Percentiles rank a stretch among this genome's conserved stretches.
These are phyloP conservation scores for Metschnikowia kofuensis DNA, from an alignment of 805 yeast species.

Conservation along the genomic window DNA sequence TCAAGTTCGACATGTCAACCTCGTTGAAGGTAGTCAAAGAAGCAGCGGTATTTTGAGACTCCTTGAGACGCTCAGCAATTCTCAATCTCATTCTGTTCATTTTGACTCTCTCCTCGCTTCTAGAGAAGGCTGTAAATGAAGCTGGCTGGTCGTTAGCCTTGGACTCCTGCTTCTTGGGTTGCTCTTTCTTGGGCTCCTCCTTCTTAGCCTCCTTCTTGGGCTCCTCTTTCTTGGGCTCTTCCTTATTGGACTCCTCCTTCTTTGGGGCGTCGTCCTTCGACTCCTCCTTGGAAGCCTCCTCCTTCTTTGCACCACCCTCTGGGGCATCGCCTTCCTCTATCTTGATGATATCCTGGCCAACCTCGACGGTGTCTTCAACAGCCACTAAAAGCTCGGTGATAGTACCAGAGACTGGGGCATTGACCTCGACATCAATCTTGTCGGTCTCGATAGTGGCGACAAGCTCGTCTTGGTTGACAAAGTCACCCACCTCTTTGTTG, in stretches of 20 bases:
- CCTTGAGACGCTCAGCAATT: constrained; percentile 98
- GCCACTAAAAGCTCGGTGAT: constrained; percentile 76
- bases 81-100: constrained; percentile 99
- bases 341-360: constrained; percentile 88
- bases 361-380: constrained; percentile 91
- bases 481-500: constrained; percentile 81
- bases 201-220: constrained; percentile 33
- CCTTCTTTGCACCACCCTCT: constrained; percentile 26
- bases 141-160: constrained; percentile 20
- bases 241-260: constrained; percentile 19
- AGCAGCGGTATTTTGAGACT: constrained; percentile 98
- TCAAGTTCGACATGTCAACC: constrained; percentile 89
- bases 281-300: constrained; percentile 25
- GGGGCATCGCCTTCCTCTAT: constrained; percentile 62
- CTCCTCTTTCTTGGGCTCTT: constrained; percentile 29
- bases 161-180: background rate
- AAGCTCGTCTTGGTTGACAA: constrained; percentile 79
- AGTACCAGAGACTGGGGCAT: constrained; percentile 90
- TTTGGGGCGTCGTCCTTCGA: constrained; percentile 13
- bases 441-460: constrained; percentile 98
- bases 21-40: constrained; percentile 97
- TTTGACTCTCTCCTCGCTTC: constrained; percentile 88
- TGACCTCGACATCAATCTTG: constrained; percentile 95
- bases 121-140: constrained; percentile 54
- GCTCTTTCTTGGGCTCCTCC: constrained; percentile 6